Percentiles rank a stretch among this genome's conserved stretches.
These are phyloP conservation scores for Backusella tuberculispora DNA, from an alignment of 192 early-diverging fungal species.

Conservation along the genomic window DNA sequence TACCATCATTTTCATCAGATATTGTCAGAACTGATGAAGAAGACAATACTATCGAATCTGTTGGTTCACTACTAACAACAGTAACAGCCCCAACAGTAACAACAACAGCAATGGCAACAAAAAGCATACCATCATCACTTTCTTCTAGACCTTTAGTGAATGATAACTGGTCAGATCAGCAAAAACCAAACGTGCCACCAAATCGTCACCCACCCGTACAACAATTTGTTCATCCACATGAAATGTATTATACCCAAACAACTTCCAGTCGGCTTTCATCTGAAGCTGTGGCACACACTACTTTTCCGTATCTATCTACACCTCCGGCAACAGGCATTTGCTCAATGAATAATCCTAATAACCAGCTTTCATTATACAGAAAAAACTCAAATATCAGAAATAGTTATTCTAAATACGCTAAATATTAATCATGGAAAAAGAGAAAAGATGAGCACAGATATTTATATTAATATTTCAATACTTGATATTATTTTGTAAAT, in stretches of 20 bases:
- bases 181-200: background rate
- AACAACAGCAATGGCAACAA: background rate
- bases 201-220: background rate
- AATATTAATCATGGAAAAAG: background rate
- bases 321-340: background rate
- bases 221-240: slow-evolving; percentile 12
- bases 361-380: background rate
- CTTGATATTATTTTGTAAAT: background rate
- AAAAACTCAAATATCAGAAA: background rate
- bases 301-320: background rate
- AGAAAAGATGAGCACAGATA: background rate
- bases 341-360: background rate
- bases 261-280: slow-evolving; percentile 15
- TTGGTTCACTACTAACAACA: background rate
- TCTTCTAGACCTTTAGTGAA: background rate
- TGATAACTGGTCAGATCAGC: background rate
- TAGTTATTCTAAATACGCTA: background rate
- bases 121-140: background rate
- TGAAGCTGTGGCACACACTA: slow-evolving; percentile 2
- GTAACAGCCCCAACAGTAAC: background rate
- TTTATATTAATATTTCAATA: background rate
- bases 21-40: background rate
- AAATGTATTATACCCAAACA: slow-evolving; percentile 9
- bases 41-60: background rate
- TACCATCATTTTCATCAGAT: slow-evolving; percentile 7